These are phyloP conservation scores for Gyromitra esculenta DNA, from an alignment of 2,329 filamentous ascomycete species.

Conservation along the genomic window DNA sequence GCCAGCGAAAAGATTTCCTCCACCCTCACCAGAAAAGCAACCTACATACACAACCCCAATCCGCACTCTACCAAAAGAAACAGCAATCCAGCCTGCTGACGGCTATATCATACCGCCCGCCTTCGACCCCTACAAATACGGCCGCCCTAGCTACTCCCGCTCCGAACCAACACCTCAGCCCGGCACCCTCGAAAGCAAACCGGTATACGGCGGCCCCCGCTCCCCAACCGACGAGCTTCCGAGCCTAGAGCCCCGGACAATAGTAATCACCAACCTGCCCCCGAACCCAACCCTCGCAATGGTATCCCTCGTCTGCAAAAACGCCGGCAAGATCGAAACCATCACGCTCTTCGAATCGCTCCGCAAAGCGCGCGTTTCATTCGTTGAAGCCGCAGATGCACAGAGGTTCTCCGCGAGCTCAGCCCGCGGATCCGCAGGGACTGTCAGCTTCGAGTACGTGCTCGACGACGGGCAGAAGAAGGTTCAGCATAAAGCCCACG, in stretches of 20 bases:
- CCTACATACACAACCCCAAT: not conserved
- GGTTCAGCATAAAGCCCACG: not conserved
- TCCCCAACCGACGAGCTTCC: not conserved
- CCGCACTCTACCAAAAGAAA: not conserved
- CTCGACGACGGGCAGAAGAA: not conserved
- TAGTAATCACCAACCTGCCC: constrained; percentile 25
- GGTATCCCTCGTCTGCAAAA: constrained; percentile 19
- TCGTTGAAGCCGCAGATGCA: constrained; percentile 21
- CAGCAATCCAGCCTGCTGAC: not conserved
- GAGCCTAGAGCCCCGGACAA: constrained; percentile 4
- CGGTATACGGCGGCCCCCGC: not conserved
- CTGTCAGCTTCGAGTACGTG: not conserved
- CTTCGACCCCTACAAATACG: constrained; percentile 26
- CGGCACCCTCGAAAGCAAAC: not conserved
- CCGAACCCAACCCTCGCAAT: constrained; percentile 9
- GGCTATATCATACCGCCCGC: not conserved
- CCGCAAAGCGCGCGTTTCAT: constrained; percentile 12
- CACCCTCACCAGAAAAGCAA: not conserved
- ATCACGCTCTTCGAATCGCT: constrained; percentile 20
- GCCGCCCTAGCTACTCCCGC: constrained; percentile 11
- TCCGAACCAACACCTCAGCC: not conserved
- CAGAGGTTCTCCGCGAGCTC: not conserved
- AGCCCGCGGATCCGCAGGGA: not conserved
- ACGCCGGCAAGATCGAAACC: constrained; percentile 30
- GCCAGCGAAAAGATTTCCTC: not conserved